These are phyloP conservation scores for Phytophthora crassamura DNA, from an alignment of 352 stramenopile genomes.

Conservation along the genomic window DNA sequence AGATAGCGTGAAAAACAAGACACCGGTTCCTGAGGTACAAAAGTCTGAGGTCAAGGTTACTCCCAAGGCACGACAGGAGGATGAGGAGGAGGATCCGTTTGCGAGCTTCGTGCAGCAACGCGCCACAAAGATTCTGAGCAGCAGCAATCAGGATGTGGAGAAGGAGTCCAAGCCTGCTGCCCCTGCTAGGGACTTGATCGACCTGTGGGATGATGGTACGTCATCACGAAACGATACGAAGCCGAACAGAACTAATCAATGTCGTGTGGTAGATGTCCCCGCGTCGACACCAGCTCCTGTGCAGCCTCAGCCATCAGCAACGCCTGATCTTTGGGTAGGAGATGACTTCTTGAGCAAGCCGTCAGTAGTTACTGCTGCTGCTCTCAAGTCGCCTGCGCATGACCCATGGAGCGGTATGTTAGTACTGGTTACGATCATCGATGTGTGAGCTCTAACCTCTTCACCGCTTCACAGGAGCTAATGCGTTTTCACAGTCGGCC, in stretches of 20 bases:
- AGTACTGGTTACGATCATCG: background rate
- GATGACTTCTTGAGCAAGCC: conserved; percentile 23
- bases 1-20: conserved; percentile 20
- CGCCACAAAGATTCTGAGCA: conserved; percentile 46
- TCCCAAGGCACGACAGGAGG: conserved; percentile 27
- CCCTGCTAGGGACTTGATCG: conserved; percentile 58
- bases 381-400: conserved; percentile 5
- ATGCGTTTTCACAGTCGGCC: conserved; percentile 13
- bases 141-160: conserved; percentile 28
- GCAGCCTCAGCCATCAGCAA: conserved; percentile 8
- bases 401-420: conserved; percentile 31
- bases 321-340: conserved; percentile 35
- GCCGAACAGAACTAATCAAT: background rate
- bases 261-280: conserved; percentile 14
- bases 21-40: background rate
- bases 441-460: background rate
- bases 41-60: conserved; percentile 12
- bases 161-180: conserved; percentile 29
- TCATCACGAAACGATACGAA: background rate
- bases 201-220: conserved; percentile 73
- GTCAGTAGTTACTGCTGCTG: background rate
- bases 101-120: conserved; percentile 68
- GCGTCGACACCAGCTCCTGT: background rate
- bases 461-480: conserved; percentile 18
- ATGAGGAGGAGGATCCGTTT: conserved; percentile 68